phyloP scores from a whole-genome alignment of 2,329 filamentous ascomycete genomes.

The Neoscytalidium dimidiatum region DNA sequence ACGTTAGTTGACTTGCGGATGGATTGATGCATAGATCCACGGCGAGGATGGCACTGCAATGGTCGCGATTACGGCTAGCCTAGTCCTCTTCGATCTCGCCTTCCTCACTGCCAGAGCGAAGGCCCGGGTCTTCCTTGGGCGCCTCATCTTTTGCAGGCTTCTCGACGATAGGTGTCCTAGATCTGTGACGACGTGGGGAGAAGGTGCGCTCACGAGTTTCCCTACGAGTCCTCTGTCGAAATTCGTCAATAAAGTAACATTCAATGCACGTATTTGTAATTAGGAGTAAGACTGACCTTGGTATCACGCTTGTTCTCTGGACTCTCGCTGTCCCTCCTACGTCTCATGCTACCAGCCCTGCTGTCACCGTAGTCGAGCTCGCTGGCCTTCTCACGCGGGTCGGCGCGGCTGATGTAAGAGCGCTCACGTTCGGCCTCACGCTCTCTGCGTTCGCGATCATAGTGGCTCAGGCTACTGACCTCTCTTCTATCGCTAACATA shows the following conservation, averaged over 20 bases:
- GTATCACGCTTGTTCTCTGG: slow-evolving; percentile 39
- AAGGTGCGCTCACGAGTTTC: slow-evolving; percentile 61
- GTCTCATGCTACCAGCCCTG: slow-evolving; percentile 60
- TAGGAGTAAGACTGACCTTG: slow-evolving; percentile 39
- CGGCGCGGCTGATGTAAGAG: slow-evolving; percentile 78
- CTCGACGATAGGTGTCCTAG: slow-evolving; percentile 53
- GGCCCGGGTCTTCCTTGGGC: slow-evolving; percentile 58
- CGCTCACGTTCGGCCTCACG: slow-evolving; percentile 89
- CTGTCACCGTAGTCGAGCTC: slow-evolving; percentile 88
- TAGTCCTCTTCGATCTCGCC: slow-evolving; percentile 89
- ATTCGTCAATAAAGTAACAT: slow-evolving; percentile 5
- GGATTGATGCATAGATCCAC: background rate
- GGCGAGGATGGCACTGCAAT: background rate
- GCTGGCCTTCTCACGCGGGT: slow-evolving; percentile 76
- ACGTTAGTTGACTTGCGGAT: background rate
- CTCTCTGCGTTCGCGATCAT: slow-evolving; percentile 84
- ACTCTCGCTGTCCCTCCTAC: slow-evolving; percentile 72
- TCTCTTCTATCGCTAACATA: slow-evolving; percentile 55
- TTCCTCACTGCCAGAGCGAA: slow-evolving; percentile 91
- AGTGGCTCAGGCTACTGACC: slow-evolving; percentile 64
- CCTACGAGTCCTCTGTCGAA: slow-evolving; percentile 28
- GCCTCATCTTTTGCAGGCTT: slow-evolving; percentile 34
- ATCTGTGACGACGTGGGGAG: slow-evolving; percentile 54
- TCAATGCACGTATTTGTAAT: background rate
- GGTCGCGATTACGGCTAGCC: background rate